phyloP scores from a whole-genome alignment of 371 early-diverging fungal species.

The Fennellomyces sp. region DNA sequence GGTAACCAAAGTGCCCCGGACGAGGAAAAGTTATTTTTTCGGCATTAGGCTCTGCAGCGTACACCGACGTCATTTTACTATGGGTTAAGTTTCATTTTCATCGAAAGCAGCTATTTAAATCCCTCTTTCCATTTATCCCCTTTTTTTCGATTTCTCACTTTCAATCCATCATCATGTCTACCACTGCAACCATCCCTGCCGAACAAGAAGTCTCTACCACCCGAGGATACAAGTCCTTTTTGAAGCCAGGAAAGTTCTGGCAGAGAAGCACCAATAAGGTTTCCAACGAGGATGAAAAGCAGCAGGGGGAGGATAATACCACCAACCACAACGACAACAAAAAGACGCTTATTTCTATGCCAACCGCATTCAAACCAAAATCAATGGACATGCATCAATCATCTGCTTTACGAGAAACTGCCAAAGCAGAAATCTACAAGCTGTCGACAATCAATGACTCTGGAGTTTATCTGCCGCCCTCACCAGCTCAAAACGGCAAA shows the following conservation, averaged over 20 bases:
- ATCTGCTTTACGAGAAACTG: conserved; percentile 22
- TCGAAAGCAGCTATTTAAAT: conserved; percentile 3
- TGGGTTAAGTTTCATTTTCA: conserved; percentile 5
- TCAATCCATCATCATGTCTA: background rate
- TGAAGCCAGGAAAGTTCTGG: conserved; percentile 20
- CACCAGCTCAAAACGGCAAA: conserved; percentile 29
- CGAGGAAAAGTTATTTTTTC: too few species aligned
- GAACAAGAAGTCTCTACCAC: background rate
- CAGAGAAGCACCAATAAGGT: conserved; percentile 6
- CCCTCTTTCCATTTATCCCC: background rate
- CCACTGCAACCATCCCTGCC: background rate
- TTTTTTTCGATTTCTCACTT: background rate
- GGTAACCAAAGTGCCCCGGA: too few species aligned
- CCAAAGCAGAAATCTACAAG: conserved; percentile 33
- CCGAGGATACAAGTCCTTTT: conserved; percentile 13
- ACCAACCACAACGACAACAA: conserved; percentile 1
- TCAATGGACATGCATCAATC: background rate
- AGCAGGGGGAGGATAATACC: background rate
- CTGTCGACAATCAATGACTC: conserved; percentile 42
- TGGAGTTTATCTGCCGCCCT: conserved; percentile 49
- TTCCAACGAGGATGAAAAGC: conserved; percentile 3
- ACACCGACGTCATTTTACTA: conserved; percentile 1
- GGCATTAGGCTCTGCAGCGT: too few species aligned
- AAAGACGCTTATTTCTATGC: background rate
- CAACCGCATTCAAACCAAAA: background rate